A percentile compares a stretch with the other conserved stretches of the same genome.
phyloP scores from a whole-genome alignment of 2,329 filamentous ascomycete species.

The Hymenoscyphus repandus region DNA sequence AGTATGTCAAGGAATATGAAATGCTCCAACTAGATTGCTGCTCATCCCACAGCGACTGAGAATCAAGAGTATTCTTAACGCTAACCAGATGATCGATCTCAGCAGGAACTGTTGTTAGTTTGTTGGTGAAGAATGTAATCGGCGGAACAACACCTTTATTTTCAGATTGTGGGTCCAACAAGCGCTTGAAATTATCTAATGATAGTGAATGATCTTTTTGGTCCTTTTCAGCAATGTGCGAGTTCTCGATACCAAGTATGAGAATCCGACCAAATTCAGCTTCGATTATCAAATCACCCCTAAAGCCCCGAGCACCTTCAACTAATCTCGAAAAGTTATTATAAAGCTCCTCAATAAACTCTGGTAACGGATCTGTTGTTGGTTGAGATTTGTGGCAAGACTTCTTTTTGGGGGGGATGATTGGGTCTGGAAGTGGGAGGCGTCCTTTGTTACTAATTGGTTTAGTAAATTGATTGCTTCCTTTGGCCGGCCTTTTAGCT shows the following conservation, averaged over 20 bases:
- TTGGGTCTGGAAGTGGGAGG: slow-evolving; percentile 1
- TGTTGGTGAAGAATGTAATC: slow-evolving; percentile 22
- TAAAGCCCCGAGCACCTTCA: slow-evolving; percentile 19
- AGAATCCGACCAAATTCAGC: slow-evolving; percentile 29
- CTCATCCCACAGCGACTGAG: slow-evolving; percentile 21
- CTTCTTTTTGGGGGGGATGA: neutral
- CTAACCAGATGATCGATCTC: slow-evolving; percentile 23
- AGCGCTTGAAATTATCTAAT: neutral
- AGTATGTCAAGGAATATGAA: slow-evolving; percentile 25
- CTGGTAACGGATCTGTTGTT: slow-evolving; percentile 14
- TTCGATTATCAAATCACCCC: slow-evolving; percentile 21
- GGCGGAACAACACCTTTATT: neutral
- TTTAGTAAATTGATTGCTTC: neutral
- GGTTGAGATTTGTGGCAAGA: neutral
- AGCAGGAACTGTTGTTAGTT: slow-evolving; percentile 21
- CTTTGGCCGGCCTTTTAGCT: slow-evolving; percentile 3
- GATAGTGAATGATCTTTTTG: neutral
- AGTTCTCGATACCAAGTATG: slow-evolving; percentile 10
- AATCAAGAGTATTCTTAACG: slow-evolving; percentile 18
- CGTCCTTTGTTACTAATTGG: neutral
- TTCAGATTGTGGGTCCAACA: neutral
- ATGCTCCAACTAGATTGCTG: slow-evolving; percentile 15
- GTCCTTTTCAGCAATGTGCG: slow-evolving; percentile 10
- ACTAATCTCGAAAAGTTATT: slow-evolving; percentile 19
- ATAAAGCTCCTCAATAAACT: slow-evolving; percentile 18